A percentile compares a stretch with the other conserved stretches of the same genome.
phyloP scores from a whole-genome alignment of 257 asterid species.

The Fraxinus quadrangulata region DNA sequence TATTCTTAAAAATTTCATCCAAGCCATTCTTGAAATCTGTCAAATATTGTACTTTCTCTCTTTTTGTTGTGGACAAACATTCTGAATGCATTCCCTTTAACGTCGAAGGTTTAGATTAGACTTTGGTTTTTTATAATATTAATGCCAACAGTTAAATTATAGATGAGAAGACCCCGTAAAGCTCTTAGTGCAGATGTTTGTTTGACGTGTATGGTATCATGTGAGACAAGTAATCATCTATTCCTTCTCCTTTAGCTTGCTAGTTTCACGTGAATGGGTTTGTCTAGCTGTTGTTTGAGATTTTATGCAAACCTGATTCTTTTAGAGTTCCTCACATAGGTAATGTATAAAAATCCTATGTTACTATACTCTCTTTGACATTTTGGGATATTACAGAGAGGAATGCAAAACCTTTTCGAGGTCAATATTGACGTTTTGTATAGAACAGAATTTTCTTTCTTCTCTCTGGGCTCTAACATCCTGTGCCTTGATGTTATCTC shows the following conservation, averaged over 20 bases:
- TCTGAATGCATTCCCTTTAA: neutral
- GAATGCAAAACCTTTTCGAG: neutral
- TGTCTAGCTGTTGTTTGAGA: constrained; percentile 17
- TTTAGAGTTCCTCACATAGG: constrained; percentile 12
- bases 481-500: neutral
- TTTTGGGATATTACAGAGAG: neutral
- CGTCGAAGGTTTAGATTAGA: constrained; percentile 2
- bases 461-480: neutral
- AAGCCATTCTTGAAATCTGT: neutral
- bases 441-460: neutral
- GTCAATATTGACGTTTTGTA: neutral
- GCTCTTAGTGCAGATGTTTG: constrained; percentile 14
- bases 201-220: constrained; percentile 4
- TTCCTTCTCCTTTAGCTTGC: neutral
- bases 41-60: neutral
- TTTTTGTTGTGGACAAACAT: neutral
- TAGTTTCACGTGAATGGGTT: neutral
- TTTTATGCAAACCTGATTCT: constrained; percentile 9
- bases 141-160: neutral
- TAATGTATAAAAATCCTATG: constrained; percentile 1
- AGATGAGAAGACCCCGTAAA: constrained; percentile 2
- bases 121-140: neutral
- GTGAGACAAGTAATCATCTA: constrained; percentile 8
- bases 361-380: neutral
- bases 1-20: neutral